Conservation (phyloP, 148 eudicot species). For the Rhododendron ovatum region DNA sequence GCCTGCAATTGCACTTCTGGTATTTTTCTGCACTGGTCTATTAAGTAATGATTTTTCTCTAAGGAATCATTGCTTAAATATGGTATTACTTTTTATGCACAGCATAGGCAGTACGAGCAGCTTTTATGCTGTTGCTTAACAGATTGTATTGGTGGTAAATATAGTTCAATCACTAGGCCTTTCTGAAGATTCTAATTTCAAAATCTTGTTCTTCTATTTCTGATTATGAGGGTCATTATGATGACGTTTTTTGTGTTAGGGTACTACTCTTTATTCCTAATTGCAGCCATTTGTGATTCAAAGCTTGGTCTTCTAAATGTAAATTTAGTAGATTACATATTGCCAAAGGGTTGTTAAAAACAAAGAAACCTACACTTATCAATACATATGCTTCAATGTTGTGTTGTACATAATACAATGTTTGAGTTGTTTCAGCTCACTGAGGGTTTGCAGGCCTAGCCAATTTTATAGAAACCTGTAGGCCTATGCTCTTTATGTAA, state of each 20-base stretch:
- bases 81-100: background rate
- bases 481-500: background rate
- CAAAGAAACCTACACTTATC: background rate
- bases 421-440: background rate
- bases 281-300: background rate
- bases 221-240: background rate
- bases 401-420: no score
- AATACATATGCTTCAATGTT: background rate
- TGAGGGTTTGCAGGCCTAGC: background rate
- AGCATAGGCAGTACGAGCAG: background rate
- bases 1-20: conserved; percentile 82
- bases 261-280: background rate
- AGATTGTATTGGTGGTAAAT: background rate
- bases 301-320: background rate
- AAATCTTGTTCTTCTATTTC: background rate
- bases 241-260: background rate
- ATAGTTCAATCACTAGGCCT: background rate
- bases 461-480: background rate
- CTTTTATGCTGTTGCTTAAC: background rate
- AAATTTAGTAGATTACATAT: background rate
- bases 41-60: background rate
- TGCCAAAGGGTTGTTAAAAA: background rate
- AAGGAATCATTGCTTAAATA: background rate
- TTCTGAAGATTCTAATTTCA: background rate
- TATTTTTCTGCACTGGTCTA: conserved; percentile 22